These are phyloP conservation scores for Scorias spongiosa DNA, from an alignment of 2,329 filamentous ascomycete species.

Conservation along the genomic window DNA sequence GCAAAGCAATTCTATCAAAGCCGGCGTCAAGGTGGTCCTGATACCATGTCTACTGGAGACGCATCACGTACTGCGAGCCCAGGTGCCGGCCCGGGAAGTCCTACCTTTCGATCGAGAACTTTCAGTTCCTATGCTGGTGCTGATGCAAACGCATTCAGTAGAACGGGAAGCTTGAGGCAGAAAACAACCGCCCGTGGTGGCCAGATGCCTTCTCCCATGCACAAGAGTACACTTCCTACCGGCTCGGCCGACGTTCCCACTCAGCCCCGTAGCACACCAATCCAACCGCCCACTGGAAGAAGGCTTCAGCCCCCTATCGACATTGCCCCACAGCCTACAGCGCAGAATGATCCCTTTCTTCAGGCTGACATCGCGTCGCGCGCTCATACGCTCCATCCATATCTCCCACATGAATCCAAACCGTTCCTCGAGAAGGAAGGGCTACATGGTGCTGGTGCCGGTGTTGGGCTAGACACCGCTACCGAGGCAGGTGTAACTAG, in stretches of 20 bases:
- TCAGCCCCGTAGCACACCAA: constrained; percentile 13
- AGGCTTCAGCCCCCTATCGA: constrained; percentile 11
- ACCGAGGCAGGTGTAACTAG: constrained; percentile 67
- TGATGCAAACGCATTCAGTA: constrained; percentile 21
- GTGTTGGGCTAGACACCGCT: constrained; percentile 48
- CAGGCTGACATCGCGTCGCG: constrained; percentile 33
- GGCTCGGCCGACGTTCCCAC: constrained; percentile 21
- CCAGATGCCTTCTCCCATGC: constrained; percentile 7
- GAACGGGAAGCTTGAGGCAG: constrained; percentile 28
- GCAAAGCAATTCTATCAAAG: constrained; percentile 93
- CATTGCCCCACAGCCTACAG: constrained; percentile 2
- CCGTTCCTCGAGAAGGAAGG: constrained; percentile 39
- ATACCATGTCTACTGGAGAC: constrained; percentile 9
- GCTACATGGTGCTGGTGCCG: constrained; percentile 42
- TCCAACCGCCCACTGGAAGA: constrained; percentile 17
- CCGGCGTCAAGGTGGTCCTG: constrained; percentile 51
- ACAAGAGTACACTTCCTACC: constrained; percentile 20
- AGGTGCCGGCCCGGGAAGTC: constrained; percentile 14
- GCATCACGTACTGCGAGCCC: constrained; percentile 18
- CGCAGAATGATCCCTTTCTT: constrained; percentile 17
- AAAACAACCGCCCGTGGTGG: constrained; percentile 18
- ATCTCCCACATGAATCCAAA: constrained; percentile 40
- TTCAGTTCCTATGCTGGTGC: constrained; percentile 26
- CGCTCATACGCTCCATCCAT: constrained; percentile 35
- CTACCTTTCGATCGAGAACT: constrained; percentile 29